Evolutionary conservation across 768 basidiomycete species (phyloP).

Genomic region (Naematelia encephala): DNA sequence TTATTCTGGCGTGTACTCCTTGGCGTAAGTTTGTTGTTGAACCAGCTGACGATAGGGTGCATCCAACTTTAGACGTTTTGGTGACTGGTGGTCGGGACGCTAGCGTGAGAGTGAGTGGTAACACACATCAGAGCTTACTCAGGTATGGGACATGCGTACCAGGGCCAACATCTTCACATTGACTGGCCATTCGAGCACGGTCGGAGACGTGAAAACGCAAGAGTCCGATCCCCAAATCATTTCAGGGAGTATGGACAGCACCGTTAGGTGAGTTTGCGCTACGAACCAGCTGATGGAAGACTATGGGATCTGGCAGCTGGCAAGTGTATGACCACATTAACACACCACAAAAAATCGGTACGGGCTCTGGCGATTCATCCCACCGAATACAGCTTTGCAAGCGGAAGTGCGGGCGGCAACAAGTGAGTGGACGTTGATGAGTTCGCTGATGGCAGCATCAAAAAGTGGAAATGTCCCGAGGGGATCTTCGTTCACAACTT

Average conservation of each 20-base stretch:
- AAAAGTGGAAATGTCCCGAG: constrained; percentile 99
- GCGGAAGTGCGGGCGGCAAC: constrained; percentile 94
- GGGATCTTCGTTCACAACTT: constrained; percentile 96
- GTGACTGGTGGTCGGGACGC: constrained; percentile 96
- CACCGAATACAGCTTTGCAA: constrained; percentile 93
- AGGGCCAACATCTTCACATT: constrained; percentile 93
- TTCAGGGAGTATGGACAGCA: constrained; percentile 97
- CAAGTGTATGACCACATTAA: constrained; percentile 91
- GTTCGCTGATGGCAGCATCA: constrained; percentile 59
- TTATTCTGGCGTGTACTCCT: constrained; percentile 91
- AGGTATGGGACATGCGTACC: constrained; percentile 97
- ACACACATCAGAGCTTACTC: neutral
- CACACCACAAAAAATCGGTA: constrained; percentile 99
- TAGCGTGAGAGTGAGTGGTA: constrained; percentile 66
- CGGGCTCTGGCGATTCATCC: constrained; percentile 92
- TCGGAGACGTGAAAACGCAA: constrained; percentile 93
- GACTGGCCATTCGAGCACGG: constrained; percentile 87
- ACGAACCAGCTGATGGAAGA: constrained; percentile 52
- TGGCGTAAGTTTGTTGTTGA: constrained; percentile 66
- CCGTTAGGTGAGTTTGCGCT: constrained; percentile 64
- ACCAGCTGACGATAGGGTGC: constrained; percentile 56
- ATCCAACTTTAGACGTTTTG: constrained; percentile 92
- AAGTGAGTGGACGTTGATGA: constrained; percentile 54
- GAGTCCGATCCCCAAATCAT: constrained; percentile 98
- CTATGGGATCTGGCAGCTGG: constrained; percentile 98